A percentile compares a stretch with the other conserved stretches of the same genome.
These are phyloP conservation scores for Malassezia sympodialis DNA, from an alignment of 1,284 basidiomycete species.

Conservation along the genomic window DNA sequence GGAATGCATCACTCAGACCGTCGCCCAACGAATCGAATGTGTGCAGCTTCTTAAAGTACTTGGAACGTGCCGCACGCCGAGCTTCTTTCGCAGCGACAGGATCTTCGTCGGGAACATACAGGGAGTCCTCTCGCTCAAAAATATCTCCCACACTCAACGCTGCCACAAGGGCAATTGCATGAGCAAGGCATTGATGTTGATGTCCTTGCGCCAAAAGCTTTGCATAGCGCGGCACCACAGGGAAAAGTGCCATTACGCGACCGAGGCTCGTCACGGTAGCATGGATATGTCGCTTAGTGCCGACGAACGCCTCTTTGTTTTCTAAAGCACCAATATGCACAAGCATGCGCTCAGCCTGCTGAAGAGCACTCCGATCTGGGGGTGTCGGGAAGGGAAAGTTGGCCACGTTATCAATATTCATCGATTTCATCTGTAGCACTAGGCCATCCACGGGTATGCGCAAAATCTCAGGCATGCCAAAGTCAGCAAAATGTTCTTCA, in stretches of 20 bases:
- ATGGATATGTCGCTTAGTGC: constrained; percentile 25
- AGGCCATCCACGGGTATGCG: constrained; percentile 94
- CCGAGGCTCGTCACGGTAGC: constrained; percentile 71
- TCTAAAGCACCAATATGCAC: constrained; percentile 66
- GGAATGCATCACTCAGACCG: constrained; percentile 78
- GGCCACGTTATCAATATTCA: constrained; percentile 91
- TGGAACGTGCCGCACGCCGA: constrained; percentile 60
- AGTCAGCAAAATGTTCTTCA: constrained; percentile 81
- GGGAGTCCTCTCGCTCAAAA: constrained; percentile 71
- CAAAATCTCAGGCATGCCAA: constrained; percentile 81
- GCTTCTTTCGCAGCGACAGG: constrained; percentile 51
- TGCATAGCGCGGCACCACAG: constrained; percentile 80
- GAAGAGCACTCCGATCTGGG: constrained; percentile 69
- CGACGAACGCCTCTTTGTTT: constrained; percentile 51
- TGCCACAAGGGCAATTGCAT: constrained; percentile 81
- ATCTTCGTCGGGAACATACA: constrained; percentile 46
- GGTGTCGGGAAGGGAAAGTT: constrained; percentile 98
- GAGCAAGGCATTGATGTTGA: constrained; percentile 82
- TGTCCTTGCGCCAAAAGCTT: constrained; percentile 87
- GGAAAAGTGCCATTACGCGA: constrained; percentile 81
- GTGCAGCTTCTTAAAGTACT: constrained; percentile 52
- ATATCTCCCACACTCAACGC: constrained; percentile 90
- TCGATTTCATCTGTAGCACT: constrained; percentile 96
- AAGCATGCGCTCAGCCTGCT: constrained; percentile 71
- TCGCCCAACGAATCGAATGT: constrained; percentile 69